A percentile compares a stretch with the other conserved stretches of the same genome.
These are phyloP conservation scores for Ogataea siamensis DNA, from an alignment of 805 yeast genomes.

Conservation along the genomic window DNA sequence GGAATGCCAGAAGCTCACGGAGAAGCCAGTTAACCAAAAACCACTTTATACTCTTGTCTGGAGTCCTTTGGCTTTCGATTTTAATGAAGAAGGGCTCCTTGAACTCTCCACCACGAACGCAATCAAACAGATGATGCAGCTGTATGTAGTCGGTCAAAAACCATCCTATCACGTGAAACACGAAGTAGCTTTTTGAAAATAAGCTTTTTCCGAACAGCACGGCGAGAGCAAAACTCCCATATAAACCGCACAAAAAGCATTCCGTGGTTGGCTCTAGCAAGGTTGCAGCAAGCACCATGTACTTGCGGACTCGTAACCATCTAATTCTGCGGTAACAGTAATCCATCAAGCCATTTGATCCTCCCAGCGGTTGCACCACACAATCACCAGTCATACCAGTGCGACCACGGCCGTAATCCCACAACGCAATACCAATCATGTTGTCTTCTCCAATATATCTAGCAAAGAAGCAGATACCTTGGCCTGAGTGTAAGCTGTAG, in stretches of 20 bases:
- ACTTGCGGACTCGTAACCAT: conserved; percentile 84
- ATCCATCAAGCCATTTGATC: conserved; percentile 42
- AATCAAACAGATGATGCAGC: conserved; percentile 42
- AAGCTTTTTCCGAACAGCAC: conserved; percentile 37
- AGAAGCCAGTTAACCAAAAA: conserved; percentile 54
- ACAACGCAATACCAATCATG: conserved; percentile 83
- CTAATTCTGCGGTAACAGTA: conserved; percentile 69
- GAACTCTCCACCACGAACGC: conserved; percentile 8
- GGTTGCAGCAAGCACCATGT: conserved; percentile 85
- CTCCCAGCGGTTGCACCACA: conserved; percentile 69
- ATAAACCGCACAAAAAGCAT: conserved; percentile 60
- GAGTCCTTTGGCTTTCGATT: conserved; percentile 49
- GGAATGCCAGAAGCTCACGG: conserved; percentile 74
- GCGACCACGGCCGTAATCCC: conserved; percentile 66
- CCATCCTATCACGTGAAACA: conserved; percentile 63
- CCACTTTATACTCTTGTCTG: conserved; percentile 26
- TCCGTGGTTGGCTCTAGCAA: conserved; percentile 86
- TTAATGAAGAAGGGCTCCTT: conserved; percentile 9
- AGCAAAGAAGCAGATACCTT: conserved; percentile 68
- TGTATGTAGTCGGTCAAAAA: conserved; percentile 60
- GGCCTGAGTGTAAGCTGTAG: conserved; percentile 31
- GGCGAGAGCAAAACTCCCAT: conserved; percentile 62
- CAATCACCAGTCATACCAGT: conserved; percentile 79
- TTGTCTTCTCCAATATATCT: conserved; percentile 88
- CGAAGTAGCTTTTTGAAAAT: conserved; percentile 40